Conservation (phyloP, 441 rosid genomes). For the Dalechampia spathulata region DNA sequence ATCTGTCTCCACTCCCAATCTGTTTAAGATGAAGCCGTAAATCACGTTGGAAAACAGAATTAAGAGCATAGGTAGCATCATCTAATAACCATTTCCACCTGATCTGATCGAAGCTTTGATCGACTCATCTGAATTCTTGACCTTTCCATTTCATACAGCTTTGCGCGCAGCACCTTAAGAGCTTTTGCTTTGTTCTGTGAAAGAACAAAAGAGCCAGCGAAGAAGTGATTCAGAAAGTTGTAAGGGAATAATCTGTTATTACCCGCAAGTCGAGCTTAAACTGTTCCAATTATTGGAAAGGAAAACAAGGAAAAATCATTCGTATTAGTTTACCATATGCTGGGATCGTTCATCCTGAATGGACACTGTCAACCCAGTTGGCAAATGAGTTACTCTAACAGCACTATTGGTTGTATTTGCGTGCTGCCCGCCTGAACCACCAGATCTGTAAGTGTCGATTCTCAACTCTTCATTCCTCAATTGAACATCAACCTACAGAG, state of each 20-base stretch:
- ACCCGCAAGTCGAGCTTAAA: no score
- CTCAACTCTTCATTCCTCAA: slow-evolving; percentile 88
- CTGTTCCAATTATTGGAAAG: no score
- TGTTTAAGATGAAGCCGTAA: slow-evolving; percentile 26
- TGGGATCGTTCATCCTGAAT: slow-evolving; percentile 98
- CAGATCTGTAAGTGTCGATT: slow-evolving; percentile 83
- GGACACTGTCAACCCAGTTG: slow-evolving; percentile 68
- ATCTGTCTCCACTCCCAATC: slow-evolving; percentile 95
- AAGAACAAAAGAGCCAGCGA: slow-evolving; percentile 7
- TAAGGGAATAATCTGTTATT: neutral
- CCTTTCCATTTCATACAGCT: slow-evolving; percentile 85
- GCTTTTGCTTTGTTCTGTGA: slow-evolving; percentile 91
- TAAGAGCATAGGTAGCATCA: neutral
- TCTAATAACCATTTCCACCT: slow-evolving; percentile 35
- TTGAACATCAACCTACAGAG: slow-evolving; percentile 76
- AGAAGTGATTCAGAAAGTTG: neutral
- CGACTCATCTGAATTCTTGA: slow-evolving; percentile 57
- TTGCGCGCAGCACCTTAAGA: slow-evolving; percentile 80
- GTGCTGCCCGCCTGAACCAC: slow-evolving; percentile 95
- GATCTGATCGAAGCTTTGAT: slow-evolving; percentile 83
- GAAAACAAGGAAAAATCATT: no score
- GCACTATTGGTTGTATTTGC: slow-evolving; percentile 98
- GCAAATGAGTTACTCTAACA: slow-evolving; percentile 76
- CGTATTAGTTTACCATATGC: slow-evolving; percentile 59
- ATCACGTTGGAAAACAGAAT: slow-evolving; percentile 14